phyloP scores from a whole-genome alignment of 1,284 basidiomycete genomes.

The Trichosporon inkin region DNA sequence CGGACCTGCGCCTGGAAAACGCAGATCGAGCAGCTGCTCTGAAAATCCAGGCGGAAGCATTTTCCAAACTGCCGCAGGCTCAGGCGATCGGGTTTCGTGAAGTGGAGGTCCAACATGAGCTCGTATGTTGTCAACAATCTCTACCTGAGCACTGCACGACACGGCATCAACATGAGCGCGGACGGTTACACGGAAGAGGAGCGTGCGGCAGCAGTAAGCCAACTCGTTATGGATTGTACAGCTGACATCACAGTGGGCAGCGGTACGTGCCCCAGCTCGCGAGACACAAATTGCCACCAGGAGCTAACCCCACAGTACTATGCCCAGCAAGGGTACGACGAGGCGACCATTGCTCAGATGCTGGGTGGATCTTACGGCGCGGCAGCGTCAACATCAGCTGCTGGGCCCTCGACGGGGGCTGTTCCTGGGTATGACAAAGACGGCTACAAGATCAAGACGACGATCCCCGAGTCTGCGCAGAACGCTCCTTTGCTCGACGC shows the following conservation, averaged over 20 bases:
- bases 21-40: neutral
- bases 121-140: neutral
- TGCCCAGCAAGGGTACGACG: constrained; percentile 48
- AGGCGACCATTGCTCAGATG: constrained; percentile 31
- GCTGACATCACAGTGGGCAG: constrained; percentile 35
- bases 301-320: constrained; percentile 42
- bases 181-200: constrained; percentile 17
- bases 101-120: neutral
- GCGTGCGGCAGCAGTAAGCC: constrained; percentile 17
- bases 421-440: constrained; percentile 18
- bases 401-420: constrained; percentile 12
- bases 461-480: constrained; percentile 10
- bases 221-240: neutral
- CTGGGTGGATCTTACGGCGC: constrained; percentile 18
- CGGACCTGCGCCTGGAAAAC: neutral
- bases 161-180: neutral
- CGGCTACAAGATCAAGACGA: constrained; percentile 21
- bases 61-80: neutral
- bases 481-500: constrained; percentile 27
- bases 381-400: constrained; percentile 1
- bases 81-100: neutral
- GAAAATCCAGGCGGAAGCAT: constrained; percentile 5
- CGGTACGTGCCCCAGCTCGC: constrained; percentile 23
- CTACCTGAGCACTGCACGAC: too few relatives aligned
- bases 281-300: neutral